phyloP scores from a whole-genome alignment of 768 basidiomycete species.

The Tricholoma flavovirens region DNA sequence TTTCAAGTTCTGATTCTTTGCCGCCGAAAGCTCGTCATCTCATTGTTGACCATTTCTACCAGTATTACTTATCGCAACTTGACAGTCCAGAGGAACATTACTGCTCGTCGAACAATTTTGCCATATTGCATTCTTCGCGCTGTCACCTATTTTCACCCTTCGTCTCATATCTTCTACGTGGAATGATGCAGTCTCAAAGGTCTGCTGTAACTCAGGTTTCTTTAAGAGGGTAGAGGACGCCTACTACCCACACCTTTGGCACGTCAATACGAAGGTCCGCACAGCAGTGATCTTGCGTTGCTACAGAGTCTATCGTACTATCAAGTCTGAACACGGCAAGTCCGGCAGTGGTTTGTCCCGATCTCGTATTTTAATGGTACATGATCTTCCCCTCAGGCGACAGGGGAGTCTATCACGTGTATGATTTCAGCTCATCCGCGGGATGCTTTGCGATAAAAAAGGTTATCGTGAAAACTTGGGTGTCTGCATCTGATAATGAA shows the following conservation, averaged over 20 bases:
- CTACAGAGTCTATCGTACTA: constrained; percentile 24
- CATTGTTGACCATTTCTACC: constrained; percentile 4
- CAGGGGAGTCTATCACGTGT: constrained; percentile 25
- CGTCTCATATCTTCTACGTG: constrained; percentile 18
- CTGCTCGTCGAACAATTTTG: constrained; percentile 17
- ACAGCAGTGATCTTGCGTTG: constrained; percentile 16
- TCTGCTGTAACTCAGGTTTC: constrained; percentile 5
- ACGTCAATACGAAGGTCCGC: constrained; percentile 26
- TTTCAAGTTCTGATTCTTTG: background rate
- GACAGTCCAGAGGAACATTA: constrained; percentile 10
- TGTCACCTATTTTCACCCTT: constrained; percentile 12
- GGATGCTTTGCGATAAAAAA: constrained; percentile 18
- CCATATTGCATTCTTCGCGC: constrained; percentile 2
- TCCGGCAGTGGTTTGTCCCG: background rate
- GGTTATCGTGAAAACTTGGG: constrained; percentile 28
- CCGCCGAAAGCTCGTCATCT: constrained; percentile 10
- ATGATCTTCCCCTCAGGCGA: constrained; percentile 13
- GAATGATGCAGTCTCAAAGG: constrained; percentile 12
- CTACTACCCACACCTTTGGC: constrained; percentile 28
- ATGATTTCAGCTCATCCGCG: constrained; percentile 17
- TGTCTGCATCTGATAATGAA: constrained; percentile 17
- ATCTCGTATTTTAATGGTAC: background rate
- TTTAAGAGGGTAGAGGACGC: constrained; percentile 20
- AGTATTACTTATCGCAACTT: background rate
- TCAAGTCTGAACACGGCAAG: constrained; percentile 22